A percentile compares a stretch with the other conserved stretches of the same genome.
phyloP scores from a whole-genome alignment of 2,329 filamentous ascomycete species.

The Claviceps maximensis region DNA sequence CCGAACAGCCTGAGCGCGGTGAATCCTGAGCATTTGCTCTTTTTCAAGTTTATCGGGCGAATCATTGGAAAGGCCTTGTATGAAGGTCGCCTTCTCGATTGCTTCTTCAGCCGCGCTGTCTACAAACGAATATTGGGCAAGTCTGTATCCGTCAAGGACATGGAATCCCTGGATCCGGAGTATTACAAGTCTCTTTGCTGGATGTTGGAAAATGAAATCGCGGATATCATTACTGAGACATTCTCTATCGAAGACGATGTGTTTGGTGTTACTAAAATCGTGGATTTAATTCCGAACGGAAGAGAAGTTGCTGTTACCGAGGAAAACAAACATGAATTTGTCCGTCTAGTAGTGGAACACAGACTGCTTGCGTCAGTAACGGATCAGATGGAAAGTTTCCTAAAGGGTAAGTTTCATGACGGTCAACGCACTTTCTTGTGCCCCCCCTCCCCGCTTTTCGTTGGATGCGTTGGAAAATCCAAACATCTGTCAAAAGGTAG shows the following conservation, averaged over 20 bases:
- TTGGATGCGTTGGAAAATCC: no score
- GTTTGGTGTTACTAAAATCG: slow-evolving; percentile 77
- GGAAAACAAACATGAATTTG: slow-evolving; percentile 97
- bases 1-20: slow-evolving; percentile 88
- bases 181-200: slow-evolving; percentile 98
- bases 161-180: slow-evolving; percentile 96
- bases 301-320: slow-evolving; percentile 89
- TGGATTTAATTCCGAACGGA: slow-evolving; percentile 78
- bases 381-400: slow-evolving; percentile 86
- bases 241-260: slow-evolving; percentile 90
- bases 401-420: slow-evolving; percentile 50
- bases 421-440: background rate
- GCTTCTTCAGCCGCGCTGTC: slow-evolving; percentile 95
- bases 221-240: slow-evolving; percentile 90
- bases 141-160: slow-evolving; percentile 93
- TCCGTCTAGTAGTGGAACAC: slow-evolving; percentile 87
- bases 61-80: slow-evolving; percentile 98
- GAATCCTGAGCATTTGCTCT: slow-evolving; percentile 90
- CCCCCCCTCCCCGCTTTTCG: no score
- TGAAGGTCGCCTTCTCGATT: slow-evolving; percentile 89
- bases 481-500: background rate
- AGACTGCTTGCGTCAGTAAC: slow-evolving; percentile 83
- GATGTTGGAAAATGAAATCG: slow-evolving; percentile 98
- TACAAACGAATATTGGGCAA: slow-evolving; percentile 97
- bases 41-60: slow-evolving; percentile 98